These are phyloP conservation scores for Colletotrichum tanaceti DNA, from an alignment of 2,329 filamentous ascomycete species.

Conservation along the genomic window DNA sequence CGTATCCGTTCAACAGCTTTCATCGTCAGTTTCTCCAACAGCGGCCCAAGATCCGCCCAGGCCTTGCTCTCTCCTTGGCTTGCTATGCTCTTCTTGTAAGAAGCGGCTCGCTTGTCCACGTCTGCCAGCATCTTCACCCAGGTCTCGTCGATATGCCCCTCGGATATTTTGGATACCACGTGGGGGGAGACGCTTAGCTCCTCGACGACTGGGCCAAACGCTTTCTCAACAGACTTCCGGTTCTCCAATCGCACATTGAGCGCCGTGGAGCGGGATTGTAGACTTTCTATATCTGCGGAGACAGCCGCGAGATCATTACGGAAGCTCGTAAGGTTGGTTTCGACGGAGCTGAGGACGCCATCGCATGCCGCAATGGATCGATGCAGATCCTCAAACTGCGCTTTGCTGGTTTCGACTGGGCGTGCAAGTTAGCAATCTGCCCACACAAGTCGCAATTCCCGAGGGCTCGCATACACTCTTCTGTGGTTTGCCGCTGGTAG, in stretches of 20 bases:
- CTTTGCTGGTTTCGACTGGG: constrained; percentile 80
- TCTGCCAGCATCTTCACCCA: constrained; percentile 89
- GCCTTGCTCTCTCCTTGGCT: constrained; percentile 77
- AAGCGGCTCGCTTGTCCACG: constrained; percentile 80
- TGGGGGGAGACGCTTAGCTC: constrained; percentile 89
- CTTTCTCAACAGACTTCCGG: constrained; percentile 87
- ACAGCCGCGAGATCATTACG: constrained; percentile 92
- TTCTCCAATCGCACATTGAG: constrained; percentile 90
- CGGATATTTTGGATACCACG: constrained; percentile 85
- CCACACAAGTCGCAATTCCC: background rate
- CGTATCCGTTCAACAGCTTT: constrained; percentile 91
- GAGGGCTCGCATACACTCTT: constrained; percentile 73
- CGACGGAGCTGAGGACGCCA: constrained; percentile 91
- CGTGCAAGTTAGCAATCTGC: constrained; percentile 33
- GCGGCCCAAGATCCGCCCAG: constrained; percentile 82
- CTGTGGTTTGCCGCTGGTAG: constrained; percentile 66
- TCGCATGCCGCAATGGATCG: constrained; percentile 91
- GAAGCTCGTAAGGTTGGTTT: constrained; percentile 91
- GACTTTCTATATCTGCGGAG: constrained; percentile 92
- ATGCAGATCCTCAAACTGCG: constrained; percentile 91
- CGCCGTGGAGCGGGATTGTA: constrained; percentile 86
- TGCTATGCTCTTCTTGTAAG: constrained; percentile 75
- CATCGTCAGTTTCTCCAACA: constrained; percentile 84
- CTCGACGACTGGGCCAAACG: constrained; percentile 88
- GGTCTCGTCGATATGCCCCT: constrained; percentile 88